These are phyloP conservation scores for Fusarium foetens DNA, from an alignment of 2,329 filamentous ascomycete genomes.

Conservation along the genomic window DNA sequence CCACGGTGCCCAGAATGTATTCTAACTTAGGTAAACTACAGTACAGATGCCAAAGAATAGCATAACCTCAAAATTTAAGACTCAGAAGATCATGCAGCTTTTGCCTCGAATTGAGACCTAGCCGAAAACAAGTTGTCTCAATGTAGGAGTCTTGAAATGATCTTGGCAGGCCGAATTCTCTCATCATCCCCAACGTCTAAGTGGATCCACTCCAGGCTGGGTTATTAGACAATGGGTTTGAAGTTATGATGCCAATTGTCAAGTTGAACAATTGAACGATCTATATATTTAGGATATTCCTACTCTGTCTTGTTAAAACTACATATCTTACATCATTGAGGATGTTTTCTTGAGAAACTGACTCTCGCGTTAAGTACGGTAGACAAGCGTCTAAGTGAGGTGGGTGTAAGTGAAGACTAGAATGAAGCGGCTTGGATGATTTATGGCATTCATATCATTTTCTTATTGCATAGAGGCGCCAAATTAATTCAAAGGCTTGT, in stretches of 20 bases:
- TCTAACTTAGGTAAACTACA: no score
- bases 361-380: neutral
- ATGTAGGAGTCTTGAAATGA: neutral
- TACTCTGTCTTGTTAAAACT: accelerated
- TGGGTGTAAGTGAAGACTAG: neutral
- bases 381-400: neutral
- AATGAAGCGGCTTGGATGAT: neutral
- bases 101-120: neutral
- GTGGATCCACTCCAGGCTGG: neutral
- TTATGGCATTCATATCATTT: neutral
- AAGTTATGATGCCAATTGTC: neutral
- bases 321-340: neutral
- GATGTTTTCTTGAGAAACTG: neutral
- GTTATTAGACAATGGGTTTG: neutral
- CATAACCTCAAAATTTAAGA: neutral
- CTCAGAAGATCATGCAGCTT: neutral
- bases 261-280: neutral
- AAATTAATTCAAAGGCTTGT: conserved; percentile 26
- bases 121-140: no score
- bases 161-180: neutral
- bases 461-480: neutral
- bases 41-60: neutral
- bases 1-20: neutral
- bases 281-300: no score
- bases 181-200: neutral